Conservation (phyloP, 139 green algal genomes). For the Chlorella sorokiniana region DNA sequence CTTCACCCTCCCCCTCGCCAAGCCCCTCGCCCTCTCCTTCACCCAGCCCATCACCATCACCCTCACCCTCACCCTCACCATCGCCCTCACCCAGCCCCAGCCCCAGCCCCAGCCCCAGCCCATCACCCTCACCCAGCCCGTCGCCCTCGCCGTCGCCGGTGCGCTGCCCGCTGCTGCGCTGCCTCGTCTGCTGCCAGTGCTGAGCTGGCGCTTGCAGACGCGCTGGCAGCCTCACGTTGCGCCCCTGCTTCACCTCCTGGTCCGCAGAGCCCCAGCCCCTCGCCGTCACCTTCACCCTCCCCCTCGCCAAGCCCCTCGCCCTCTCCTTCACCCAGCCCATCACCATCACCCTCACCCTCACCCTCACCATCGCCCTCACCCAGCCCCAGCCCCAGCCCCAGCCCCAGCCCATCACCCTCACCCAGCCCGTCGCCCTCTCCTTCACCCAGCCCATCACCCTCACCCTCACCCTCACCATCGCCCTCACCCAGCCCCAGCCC, state of each 20-base stretch:
- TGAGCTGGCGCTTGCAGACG: too few species aligned
- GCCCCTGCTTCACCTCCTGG: not conserved
- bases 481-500: not conserved
- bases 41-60: not conserved
- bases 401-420: not conserved
- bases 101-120: not conserved
- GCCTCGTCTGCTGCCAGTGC: too few species aligned
- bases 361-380: not conserved
- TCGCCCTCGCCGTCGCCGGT: not conserved
- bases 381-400: not conserved
- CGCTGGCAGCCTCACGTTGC: too few species aligned
- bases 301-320: not conserved
- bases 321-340: not conserved
- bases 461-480: too few species aligned
- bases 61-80: not conserved
- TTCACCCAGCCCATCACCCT: not conserved
- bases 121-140: not conserved
- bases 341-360: not conserved
- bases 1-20: not conserved
- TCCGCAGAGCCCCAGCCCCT: not conserved
- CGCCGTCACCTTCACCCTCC: not conserved
- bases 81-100: not conserved
- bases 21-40: not conserved
- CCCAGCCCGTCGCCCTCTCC: not conserved
- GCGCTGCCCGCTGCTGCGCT: too few species aligned